These are phyloP conservation scores for Prunus davidiana DNA, from an alignment of 306 rosid genomes.

Conservation along the genomic window DNA sequence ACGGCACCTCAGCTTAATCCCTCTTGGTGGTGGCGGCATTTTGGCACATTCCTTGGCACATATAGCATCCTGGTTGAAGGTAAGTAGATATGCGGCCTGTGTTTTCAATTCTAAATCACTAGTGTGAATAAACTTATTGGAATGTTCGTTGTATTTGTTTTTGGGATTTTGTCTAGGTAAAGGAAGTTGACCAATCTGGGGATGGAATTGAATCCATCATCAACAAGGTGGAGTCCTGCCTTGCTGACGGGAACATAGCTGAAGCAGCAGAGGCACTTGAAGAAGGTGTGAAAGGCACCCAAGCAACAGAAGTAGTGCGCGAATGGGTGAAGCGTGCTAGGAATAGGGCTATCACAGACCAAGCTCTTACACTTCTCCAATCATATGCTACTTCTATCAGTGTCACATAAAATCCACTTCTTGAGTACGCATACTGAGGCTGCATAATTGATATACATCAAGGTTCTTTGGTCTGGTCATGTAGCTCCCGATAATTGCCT, in stretches of 20 bases:
- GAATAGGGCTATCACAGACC: slow-evolving; percentile 95
- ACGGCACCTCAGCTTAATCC: slow-evolving; percentile 71
- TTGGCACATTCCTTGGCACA: slow-evolving; percentile 75
- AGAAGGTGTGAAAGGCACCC: slow-evolving; percentile 75
- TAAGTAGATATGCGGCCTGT: slow-evolving; percentile 25
- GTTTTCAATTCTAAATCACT: slow-evolving; percentile 8
- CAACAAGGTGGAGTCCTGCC: slow-evolving; percentile 64
- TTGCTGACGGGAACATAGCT: slow-evolving; percentile 80
- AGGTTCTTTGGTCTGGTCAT: slow-evolving; percentile 23
- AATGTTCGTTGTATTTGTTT: slow-evolving; percentile 17
- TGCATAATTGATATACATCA: neutral
- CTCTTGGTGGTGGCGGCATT: slow-evolving; percentile 83
- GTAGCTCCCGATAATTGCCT: slow-evolving; percentile 2
- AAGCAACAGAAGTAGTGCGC: slow-evolving; percentile 64
- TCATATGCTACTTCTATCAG: slow-evolving; percentile 80
- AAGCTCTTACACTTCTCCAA: slow-evolving; percentile 76
- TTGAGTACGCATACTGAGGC: slow-evolving; percentile 17
- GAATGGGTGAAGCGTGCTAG: slow-evolving; percentile 77
- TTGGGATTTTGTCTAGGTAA: slow-evolving; percentile 50
- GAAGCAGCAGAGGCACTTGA: slow-evolving; percentile 89
- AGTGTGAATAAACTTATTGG: slow-evolving; percentile 9
- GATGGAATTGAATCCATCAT: slow-evolving; percentile 86
- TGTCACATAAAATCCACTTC: slow-evolving; percentile 38
- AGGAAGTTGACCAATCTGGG: slow-evolving; percentile 70
- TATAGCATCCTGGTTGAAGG: slow-evolving; percentile 88